Evolutionary conservation across 2,329 filamentous ascomycete species (phyloP).

Genomic region (Hypoxylon rubiginosum): DNA sequence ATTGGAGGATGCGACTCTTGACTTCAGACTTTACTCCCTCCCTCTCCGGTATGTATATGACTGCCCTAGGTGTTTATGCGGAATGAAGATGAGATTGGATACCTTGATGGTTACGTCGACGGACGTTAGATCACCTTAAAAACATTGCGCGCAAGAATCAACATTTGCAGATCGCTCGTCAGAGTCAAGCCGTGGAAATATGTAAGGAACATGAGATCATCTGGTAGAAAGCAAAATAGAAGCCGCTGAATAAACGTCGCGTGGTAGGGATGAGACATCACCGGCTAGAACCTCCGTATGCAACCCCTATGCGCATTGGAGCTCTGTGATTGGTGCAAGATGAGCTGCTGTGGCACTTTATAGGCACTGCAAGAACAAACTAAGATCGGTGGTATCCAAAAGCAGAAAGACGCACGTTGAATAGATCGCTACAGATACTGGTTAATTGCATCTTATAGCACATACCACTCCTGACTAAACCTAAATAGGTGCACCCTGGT

Average conservation of each 20-base stretch:
- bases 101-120: background rate
- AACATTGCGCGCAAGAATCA: background rate
- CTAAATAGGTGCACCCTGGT: slow-evolving; percentile 12
- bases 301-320: slow-evolving; percentile 2
- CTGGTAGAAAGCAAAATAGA: background rate
- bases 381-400: background rate
- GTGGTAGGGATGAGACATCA: background rate
- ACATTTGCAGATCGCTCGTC: slow-evolving; percentile 8
- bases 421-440: background rate
- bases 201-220: background rate
- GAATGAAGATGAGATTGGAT: background rate
- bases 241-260: slow-evolving; percentile 1
- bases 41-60: background rate
- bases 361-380: background rate
- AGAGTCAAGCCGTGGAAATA: slow-evolving; percentile 14
- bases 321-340: slow-evolving; percentile 29
- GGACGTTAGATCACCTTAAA: background rate
- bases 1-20: background rate
- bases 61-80: background rate
- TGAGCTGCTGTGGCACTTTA: slow-evolving; percentile 20
- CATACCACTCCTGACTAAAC: slow-evolving; percentile 19
- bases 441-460: slow-evolving; percentile 21
- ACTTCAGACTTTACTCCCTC: background rate
- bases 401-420: background rate
- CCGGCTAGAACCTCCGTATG: slow-evolving; percentile 1